These are phyloP conservation scores for Flaveria ramosissima DNA, from an alignment of 129 eudicot genomes.

Conservation along the genomic window DNA sequence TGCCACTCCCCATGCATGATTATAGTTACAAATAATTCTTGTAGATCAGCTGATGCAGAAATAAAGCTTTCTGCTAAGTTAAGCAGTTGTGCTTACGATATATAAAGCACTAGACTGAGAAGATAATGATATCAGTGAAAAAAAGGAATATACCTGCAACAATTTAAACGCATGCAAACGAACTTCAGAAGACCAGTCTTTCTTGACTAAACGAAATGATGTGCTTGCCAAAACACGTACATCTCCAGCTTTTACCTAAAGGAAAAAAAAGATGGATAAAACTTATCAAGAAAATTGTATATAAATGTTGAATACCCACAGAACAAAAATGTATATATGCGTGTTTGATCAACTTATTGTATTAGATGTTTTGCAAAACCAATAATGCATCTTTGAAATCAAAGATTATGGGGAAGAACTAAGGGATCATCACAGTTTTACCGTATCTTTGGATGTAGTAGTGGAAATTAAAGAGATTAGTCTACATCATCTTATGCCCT, in stretches of 20 bases:
- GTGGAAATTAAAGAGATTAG: background rate
- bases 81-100: background rate
- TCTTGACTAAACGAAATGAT: constrained; percentile 80
- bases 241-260: constrained; percentile 96
- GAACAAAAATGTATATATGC: background rate
- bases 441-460: background rate
- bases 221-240: constrained; percentile 81
- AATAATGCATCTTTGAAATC: background rate
- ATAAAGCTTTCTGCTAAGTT: constrained; percentile 1
- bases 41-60: background rate
- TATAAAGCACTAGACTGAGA: background rate
- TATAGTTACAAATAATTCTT: background rate
- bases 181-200: constrained; percentile 91
- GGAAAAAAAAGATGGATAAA: too few species aligned
- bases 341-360: background rate
- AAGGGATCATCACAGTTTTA: background rate
- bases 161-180: constrained; percentile 89
- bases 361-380: background rate
- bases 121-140: constrained; percentile 18
- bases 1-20: constrained; percentile 2
- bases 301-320: background rate
- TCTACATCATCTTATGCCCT: background rate
- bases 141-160: constrained; percentile 69
- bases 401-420: background rate
- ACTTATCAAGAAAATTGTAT: background rate